Evolutionary conservation across 805 yeast species (phyloP), one percentile per base, ranked within the genome.

Genomic region (Wickerhamomyces tratensis): DNA sequence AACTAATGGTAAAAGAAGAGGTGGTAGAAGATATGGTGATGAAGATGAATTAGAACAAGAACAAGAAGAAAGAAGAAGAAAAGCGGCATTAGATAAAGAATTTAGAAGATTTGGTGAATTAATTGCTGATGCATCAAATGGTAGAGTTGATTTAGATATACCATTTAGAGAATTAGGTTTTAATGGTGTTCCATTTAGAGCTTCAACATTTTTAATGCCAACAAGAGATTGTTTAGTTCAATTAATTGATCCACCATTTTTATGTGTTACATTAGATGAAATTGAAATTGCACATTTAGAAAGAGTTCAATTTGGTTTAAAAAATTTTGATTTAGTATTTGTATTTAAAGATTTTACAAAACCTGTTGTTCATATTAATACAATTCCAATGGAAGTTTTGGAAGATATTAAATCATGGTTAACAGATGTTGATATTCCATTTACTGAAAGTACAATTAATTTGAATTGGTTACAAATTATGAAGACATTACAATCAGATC

Each of bases 31-130:
- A 57, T 93, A 93, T 59, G 98, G 98, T 39, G 98, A 93, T 61
- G 98, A 93, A 63, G 98, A 93, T 63, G 98, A 93, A 66, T 71
- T 93, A 49, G 98, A 93, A 64, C 97, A 91, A 64, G 98, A 93
- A 67, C 97, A 91, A 65, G 98, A 93, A 63, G 98, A 93, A 67
- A 81, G 97, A 68, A 76, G 91, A 63, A 77, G 96, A 65, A 85
- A 95, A 55, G 84, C 86, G 25, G 76, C 86, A 35, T 75, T 93
- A 55, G 96, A 93, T 65, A 86, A 84, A 62, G 98, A 93, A 64
- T 93, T 89, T 67, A 82, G 79, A 63, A 71, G 74, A 39, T 93
- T 88, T 67, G 91, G 91, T 15, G 97, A 93, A 64, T 76, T 82
- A 47, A 89, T 93, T 50, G 81, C 96, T 12, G 96, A 87, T 49